Evolutionary conservation across 768 basidiomycete species (phyloP).

Genomic region (Hericium rajendrae): DNA sequence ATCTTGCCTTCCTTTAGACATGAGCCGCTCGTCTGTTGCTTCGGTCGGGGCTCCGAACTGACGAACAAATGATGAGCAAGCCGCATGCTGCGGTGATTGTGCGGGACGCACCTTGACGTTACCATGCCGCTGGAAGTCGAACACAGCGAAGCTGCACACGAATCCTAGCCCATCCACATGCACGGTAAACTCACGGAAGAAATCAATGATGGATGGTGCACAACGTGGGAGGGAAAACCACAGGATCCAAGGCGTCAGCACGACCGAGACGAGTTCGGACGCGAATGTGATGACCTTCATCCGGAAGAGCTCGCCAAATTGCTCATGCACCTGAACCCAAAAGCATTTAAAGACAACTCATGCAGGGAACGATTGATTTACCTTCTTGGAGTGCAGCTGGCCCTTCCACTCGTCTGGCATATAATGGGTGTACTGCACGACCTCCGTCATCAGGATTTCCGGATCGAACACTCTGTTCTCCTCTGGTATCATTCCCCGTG

Average conservation of each 20-base stretch:
- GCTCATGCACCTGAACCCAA: constrained; percentile 74
- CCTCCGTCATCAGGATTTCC: constrained; percentile 84
- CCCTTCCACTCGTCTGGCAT: constrained; percentile 91
- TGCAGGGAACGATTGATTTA: background rate
- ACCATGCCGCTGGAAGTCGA: constrained; percentile 92
- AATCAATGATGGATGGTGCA: constrained; percentile 88
- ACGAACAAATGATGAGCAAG: background rate
- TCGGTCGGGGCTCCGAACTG: constrained; percentile 81
- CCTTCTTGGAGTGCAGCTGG: constrained; percentile 57
- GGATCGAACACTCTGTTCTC: constrained; percentile 92
- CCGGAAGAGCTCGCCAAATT: constrained; percentile 88
- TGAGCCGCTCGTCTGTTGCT: constrained; percentile 60
- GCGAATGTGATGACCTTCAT: constrained; percentile 85
- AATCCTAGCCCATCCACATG: constrained; percentile 96
- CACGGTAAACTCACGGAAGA: constrained; percentile 96
- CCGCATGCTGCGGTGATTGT: background rate
- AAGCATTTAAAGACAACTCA: background rate
- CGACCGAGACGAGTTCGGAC: constrained; percentile 83
- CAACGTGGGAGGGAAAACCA: constrained; percentile 88
- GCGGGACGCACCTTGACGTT: constrained; percentile 63
- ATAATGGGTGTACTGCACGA: constrained; percentile 91
- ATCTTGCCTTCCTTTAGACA: constrained; percentile 94
- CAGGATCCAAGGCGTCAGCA: constrained; percentile 89
- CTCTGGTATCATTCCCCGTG: constrained; percentile 92
- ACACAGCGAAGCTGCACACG: constrained; percentile 96